Evolutionary conservation across 1,139 yeast species (phyloP).

Genomic region (Lizanozyma gosingica): DNA sequence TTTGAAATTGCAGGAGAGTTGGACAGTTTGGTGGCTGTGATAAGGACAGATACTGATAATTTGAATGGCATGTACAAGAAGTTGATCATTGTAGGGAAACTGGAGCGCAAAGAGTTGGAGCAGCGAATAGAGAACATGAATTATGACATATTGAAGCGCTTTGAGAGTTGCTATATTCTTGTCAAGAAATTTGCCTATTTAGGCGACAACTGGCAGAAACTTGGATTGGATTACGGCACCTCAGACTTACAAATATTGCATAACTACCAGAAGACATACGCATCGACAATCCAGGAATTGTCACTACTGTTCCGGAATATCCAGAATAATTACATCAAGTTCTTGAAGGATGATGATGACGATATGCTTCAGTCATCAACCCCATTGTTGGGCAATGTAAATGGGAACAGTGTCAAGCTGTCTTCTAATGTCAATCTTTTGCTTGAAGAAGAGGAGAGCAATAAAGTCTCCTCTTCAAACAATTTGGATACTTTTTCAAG

Average conservation of each 20-base stretch:
- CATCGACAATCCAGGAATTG: conserved; percentile 70
- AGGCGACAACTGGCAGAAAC: conserved; percentile 26
- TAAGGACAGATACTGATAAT: conserved; percentile 43
- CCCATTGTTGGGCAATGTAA: background rate
- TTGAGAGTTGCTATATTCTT: conserved; percentile 69
- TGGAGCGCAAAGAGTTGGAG: conserved; percentile 60
- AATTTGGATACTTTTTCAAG: conserved; percentile 21
- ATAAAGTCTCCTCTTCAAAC: background rate
- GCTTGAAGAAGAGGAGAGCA: conserved; percentile 24
- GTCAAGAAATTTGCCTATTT: conserved; percentile 60
- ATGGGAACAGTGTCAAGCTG: conserved; percentile 14
- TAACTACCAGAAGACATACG: conserved; percentile 78
- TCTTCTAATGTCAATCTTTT: conserved; percentile 11
- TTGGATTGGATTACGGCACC: conserved; percentile 20
- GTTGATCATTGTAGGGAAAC: conserved; percentile 79
- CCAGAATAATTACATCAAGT: conserved; percentile 81
- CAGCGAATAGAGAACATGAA: conserved; percentile 67
- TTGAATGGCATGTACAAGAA: conserved; percentile 68
- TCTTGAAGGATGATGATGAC: conserved; percentile 62
- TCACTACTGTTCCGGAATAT: conserved; percentile 74
- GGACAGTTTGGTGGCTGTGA: conserved; percentile 46
- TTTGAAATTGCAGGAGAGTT: conserved; percentile 67
- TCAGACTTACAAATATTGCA: conserved; percentile 41
- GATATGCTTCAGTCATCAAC: conserved; percentile 23
- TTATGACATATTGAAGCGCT: conserved; percentile 57